Evolutionary conservation across 2,329 filamentous ascomycete genomes (phyloP).

Genomic region (Scopulariopsis brevicaulis): DNA sequence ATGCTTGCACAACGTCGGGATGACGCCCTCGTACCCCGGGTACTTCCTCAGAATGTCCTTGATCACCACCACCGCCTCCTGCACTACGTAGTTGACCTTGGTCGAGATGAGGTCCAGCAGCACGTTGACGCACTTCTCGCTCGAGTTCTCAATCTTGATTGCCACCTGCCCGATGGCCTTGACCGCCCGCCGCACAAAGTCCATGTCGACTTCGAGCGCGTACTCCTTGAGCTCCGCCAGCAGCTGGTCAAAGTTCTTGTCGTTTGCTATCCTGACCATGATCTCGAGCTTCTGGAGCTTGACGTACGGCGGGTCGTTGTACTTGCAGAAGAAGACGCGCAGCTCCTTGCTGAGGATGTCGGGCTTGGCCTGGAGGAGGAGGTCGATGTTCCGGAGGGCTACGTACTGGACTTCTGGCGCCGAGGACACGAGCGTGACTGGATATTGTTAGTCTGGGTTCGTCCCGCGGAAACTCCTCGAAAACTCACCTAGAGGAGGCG

Average conservation of each 20-base stretch:
- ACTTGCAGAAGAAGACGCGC: slow-evolving; percentile 99
- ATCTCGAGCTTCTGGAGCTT: slow-evolving; percentile 98
- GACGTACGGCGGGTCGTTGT: slow-evolving; percentile 95
- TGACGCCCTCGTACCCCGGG: slow-evolving; percentile 94
- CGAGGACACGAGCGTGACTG: slow-evolving; percentile 90
- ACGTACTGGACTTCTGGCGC: slow-evolving; percentile 97
- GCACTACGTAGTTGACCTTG: slow-evolving; percentile 98
- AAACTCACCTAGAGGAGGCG: slow-evolving; percentile 72
- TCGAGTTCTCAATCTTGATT: slow-evolving; percentile 94
- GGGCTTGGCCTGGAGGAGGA: slow-evolving; percentile 88
- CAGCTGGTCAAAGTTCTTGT: slow-evolving; percentile 90
- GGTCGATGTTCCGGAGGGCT: slow-evolving; percentile 88
- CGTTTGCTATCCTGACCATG: slow-evolving; percentile 98
- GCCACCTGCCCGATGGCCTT: slow-evolving; percentile 96
- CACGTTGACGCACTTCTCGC: slow-evolving; percentile 91
- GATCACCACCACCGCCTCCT: slow-evolving; percentile 97
- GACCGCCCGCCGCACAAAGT: slow-evolving; percentile 88
- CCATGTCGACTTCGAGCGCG: slow-evolving; percentile 96
- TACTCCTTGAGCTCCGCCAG: slow-evolving; percentile 95
- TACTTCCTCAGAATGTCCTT: slow-evolving; percentile 98
- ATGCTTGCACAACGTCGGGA: slow-evolving; percentile 88
- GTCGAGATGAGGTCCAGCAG: slow-evolving; percentile 89
- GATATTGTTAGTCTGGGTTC: neutral
- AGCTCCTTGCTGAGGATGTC: slow-evolving; percentile 96
- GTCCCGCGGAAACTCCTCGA: neutral